Evolutionary conservation across 495 filamentous ascomycete genomes (phyloP).

Genomic region (Paragyromitra xinjiangensis): DNA sequence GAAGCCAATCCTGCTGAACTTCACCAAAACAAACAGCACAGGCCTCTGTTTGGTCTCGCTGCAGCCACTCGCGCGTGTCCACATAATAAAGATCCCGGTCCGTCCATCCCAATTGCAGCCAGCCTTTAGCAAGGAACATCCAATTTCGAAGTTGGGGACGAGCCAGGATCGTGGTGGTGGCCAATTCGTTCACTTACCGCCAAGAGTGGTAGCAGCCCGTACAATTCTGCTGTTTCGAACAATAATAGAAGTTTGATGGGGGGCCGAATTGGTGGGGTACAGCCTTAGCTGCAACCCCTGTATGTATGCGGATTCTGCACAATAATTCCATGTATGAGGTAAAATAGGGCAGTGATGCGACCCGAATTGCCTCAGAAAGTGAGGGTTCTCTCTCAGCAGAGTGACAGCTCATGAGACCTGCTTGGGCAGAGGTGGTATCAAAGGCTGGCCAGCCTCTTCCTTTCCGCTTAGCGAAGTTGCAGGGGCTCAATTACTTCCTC

Average conservation of each 20-base stretch:
- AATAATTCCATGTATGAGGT: conserved; percentile 29
- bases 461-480: conserved; percentile 19
- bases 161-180: conserved; percentile 47
- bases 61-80: conserved; percentile 50
- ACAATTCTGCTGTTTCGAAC: conserved; percentile 39
- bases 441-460: conserved; percentile 30
- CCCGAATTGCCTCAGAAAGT: conserved; percentile 38
- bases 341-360: conserved; percentile 28
- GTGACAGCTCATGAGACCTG: conserved; percentile 50
- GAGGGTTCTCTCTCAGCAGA: conserved; percentile 24
- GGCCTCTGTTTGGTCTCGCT: conserved; percentile 21
- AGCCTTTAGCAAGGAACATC: not conserved
- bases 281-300: conserved; percentile 28
- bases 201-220: conserved; percentile 20
- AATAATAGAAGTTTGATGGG: conserved; percentile 44
- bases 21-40: conserved; percentile 38
- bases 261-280: conserved; percentile 40
- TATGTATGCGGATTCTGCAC: conserved; percentile 9
- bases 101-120: conserved; percentile 12
- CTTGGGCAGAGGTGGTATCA: not conserved
- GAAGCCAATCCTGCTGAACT: conserved; percentile 12
- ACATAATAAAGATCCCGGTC: conserved; percentile 41
- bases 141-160: conserved; percentile 40
- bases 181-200: conserved; percentile 36
- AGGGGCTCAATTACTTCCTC: conserved; percentile 27